A percentile compares a stretch with the other conserved stretches of the same genome.
These are phyloP conservation scores for Solanum etuberosum DNA, from an alignment of 257 asterid genomes.

Conservation along the genomic window DNA sequence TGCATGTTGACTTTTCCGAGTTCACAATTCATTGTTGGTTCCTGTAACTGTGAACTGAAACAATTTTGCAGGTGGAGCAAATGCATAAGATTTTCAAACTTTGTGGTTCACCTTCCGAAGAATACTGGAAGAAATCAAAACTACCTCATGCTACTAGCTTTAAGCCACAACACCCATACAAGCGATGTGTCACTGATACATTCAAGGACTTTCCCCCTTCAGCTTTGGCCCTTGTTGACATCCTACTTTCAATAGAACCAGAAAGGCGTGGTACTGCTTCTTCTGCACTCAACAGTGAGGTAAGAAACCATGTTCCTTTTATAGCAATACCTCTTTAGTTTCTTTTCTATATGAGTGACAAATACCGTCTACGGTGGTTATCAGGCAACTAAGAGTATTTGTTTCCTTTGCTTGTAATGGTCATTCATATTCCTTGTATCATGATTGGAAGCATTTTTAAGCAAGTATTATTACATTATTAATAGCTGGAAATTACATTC, in stretches of 20 bases:
- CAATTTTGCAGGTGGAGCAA: slow-evolving; percentile 69
- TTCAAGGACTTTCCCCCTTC: slow-evolving; percentile 73
- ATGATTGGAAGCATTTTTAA: not conserved
- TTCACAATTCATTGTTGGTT: not conserved
- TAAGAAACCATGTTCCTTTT: slow-evolving; percentile 6
- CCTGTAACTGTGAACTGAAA: not conserved
- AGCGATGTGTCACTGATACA: slow-evolving; percentile 50
- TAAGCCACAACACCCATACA: slow-evolving; percentile 51
- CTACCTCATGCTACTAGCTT: slow-evolving; percentile 76
- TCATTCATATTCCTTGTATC: not conserved
- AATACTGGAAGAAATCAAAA: slow-evolving; percentile 59
- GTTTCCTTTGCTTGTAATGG: not conserved
- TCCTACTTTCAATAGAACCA: slow-evolving; percentile 81
- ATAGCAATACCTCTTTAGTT: not conserved
- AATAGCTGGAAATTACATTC: not conserved
- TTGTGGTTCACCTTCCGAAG: slow-evolving; percentile 86
- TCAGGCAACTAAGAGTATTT: not conserved
- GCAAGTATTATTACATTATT: not conserved
- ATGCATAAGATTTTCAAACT: slow-evolving; percentile 91
- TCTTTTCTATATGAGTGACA: not conserved
- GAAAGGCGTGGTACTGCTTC: slow-evolving; percentile 65
- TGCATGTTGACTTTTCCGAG: not conserved
- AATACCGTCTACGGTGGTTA: not conserved
- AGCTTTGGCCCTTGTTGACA: slow-evolving; percentile 57
- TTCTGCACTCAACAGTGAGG: slow-evolving; percentile 74